Base-by-base conservation (phyloP, 805 yeast genomes). In the Phaffomyces antillensis region DNA sequence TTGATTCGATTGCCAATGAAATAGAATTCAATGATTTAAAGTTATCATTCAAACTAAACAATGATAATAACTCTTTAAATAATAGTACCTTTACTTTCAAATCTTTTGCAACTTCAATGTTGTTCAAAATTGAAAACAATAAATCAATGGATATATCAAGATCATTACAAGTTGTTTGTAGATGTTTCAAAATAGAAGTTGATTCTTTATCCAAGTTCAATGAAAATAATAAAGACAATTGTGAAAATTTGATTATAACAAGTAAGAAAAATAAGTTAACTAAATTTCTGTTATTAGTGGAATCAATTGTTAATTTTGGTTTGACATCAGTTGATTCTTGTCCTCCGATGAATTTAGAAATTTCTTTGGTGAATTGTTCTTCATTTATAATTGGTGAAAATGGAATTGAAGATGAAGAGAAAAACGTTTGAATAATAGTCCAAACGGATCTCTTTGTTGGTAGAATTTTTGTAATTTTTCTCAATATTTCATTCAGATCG, bases 321-420 rank as follows among this genome's bases (percentile, higher is more conserved):
- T 51, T 47, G 17, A 49, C 17, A n/a, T 55, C 56, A n/a, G 49
- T 41, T 31, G 59, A 55, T 5, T 61, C 64, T 16, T 52, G 51
- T 7, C 60, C 49, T 32, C 80, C 84, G 23, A 80, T 61, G 15
- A 79, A 66, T 28, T 67, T 55, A 0, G 66, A 48, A 18, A 79
- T 54, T 31, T 68, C 65, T 9, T 46, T 42, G 35, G 66, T 64
- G 53, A 77, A 75, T 20, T 64, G 67, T 40, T 50, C 63, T 57
- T 81, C 86, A 56, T 80, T 83, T 26, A 82, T 56, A 45, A 76
- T 74, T 4, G 90, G 89, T 10, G 83, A 73, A 53, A 81, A 82
- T 5, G 81, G 66, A 37, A 67, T 66, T 8, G 68, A 66, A 54
- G 82, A 36, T 8, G 42, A 37, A 11, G 16, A 30, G 37, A 55